phyloP scores from a whole-genome alignment of 2,329 filamentous ascomycete genomes.

The Ophiocordyceps camponoti-saundersi region DNA sequence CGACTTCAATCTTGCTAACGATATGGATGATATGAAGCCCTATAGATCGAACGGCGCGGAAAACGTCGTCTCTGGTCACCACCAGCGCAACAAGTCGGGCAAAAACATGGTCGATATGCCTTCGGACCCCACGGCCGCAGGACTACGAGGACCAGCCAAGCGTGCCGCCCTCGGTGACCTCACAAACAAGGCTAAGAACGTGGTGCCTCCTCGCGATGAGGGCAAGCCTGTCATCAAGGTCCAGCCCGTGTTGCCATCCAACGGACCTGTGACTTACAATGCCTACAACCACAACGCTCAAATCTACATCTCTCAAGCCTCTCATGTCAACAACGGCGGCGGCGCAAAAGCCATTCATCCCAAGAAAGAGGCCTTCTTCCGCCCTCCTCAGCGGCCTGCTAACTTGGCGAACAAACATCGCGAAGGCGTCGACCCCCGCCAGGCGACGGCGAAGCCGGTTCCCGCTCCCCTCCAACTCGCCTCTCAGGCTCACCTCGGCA shows the following conservation, averaged over 20 bases:
- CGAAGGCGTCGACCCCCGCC: constrained; percentile 8
- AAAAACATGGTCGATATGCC: constrained; percentile 29
- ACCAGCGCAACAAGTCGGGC: constrained; percentile 72
- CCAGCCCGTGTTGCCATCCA: constrained; percentile 8
- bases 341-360: background rate
- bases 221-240: constrained; percentile 18
- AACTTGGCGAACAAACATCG: constrained; percentile 8
- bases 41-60: constrained; percentile 29
- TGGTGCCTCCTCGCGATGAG: constrained; percentile 12
- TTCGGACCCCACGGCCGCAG: constrained; percentile 7
- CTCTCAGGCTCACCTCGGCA: constrained; percentile 3
- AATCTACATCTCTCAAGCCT: background rate
- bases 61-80: constrained; percentile 38
- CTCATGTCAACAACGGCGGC: constrained; percentile 2
- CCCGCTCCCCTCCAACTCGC: constrained; percentile 2
- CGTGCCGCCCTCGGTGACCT: constrained; percentile 69
- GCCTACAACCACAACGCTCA: background rate
- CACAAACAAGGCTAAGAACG: constrained; percentile 45
- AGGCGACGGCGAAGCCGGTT: constrained; percentile 8
- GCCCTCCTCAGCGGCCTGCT: constrained; percentile 17
- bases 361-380: constrained; percentile 18
- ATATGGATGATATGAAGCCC: constrained; percentile 11
- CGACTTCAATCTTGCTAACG: no score
- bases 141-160: constrained; percentile 37
- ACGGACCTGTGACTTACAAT: constrained; percentile 2